A percentile compares a stretch with the other conserved stretches of the same genome.
phyloP scores from a whole-genome alignment of 805 yeast genomes.

The Kodamaea fukazawae region DNA sequence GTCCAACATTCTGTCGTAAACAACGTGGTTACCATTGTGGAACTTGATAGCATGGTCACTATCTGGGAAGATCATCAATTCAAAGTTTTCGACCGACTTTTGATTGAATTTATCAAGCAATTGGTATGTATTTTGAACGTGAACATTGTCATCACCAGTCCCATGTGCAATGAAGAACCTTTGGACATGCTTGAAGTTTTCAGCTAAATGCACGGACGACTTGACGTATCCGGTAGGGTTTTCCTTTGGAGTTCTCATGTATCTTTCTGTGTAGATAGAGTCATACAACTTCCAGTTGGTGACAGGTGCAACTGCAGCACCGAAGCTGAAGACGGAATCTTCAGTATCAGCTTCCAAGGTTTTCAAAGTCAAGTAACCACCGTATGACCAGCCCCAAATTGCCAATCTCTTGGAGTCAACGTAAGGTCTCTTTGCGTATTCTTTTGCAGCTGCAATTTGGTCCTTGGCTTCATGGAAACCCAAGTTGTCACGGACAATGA shows the following conservation, averaged over 20 bases:
- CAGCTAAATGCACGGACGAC: constrained; percentile 42
- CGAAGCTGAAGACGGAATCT: constrained; percentile 58
- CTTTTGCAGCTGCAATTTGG: constrained; percentile 80
- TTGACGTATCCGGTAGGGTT: constrained; percentile 49
- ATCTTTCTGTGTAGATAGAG: constrained; percentile 77
- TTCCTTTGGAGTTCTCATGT: constrained; percentile 55
- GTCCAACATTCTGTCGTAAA: constrained; percentile 49
- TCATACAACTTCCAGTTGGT: constrained; percentile 76
- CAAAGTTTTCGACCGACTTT: constrained; percentile 78
- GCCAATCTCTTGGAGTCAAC: constrained; percentile 61
- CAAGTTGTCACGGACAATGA: constrained; percentile 74
- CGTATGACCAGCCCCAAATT: constrained; percentile 89
- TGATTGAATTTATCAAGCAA: constrained; percentile 59
- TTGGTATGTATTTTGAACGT: constrained; percentile 64
- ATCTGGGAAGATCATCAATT: constrained; percentile 77
- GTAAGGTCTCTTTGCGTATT: constrained; percentile 60
- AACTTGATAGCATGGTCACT: constrained; percentile 70
- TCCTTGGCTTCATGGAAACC: constrained; percentile 84
- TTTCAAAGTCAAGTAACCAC: constrained; percentile 74
- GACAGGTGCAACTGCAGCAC: constrained; percentile 84
- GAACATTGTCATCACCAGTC: constrained; percentile 83
- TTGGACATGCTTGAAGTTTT: constrained; percentile 46
- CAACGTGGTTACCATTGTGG: constrained; percentile 70
- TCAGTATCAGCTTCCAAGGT: constrained; percentile 68
- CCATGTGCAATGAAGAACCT: constrained; percentile 76